phyloP scores from a whole-genome alignment of 495 filamentous ascomycete species.

The Chaetomium cochliodes region DNA sequence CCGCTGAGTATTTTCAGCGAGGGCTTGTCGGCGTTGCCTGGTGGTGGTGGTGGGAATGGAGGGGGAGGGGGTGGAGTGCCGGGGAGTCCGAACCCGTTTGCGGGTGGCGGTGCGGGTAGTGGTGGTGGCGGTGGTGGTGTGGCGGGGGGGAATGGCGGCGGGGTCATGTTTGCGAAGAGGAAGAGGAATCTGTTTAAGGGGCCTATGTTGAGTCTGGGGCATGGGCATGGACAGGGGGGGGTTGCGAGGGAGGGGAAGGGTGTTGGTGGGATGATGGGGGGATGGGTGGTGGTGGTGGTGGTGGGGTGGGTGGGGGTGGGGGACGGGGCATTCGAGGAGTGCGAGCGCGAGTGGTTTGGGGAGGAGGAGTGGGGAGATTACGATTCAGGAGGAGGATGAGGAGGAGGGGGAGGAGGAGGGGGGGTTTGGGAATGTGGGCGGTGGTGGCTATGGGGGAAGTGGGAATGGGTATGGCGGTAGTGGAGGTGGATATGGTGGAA shows the following conservation, averaged over 20 bases:
- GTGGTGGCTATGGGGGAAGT: neutral
- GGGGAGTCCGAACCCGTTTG: conserved; percentile 47
- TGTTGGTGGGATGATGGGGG: conserved; percentile 32
- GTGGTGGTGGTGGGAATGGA: conserved; percentile 15
- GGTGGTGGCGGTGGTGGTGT: conserved; percentile 13
- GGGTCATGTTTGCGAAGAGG: conserved; percentile 83
- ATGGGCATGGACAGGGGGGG: conserved; percentile 16
- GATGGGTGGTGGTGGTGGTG: conserved; percentile 18
- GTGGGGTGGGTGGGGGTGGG: conserved; percentile 25
- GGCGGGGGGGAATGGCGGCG: conserved; percentile 36
- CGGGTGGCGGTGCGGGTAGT: conserved; percentile 17
- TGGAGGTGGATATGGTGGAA: conserved; percentile 19
- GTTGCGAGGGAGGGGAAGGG: conserved; percentile 20
- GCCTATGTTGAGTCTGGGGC: conserved; percentile 57
- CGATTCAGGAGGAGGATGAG: conserved; percentile 85
- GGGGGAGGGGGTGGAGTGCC: conserved; percentile 28
- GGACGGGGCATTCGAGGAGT: conserved; percentile 43
- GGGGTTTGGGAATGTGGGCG: conserved; percentile 17
- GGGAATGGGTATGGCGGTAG: neutral
- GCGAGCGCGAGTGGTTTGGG: conserved; percentile 54
- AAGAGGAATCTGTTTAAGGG: conserved; percentile 90
- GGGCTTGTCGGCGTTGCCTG: conserved; percentile 32
- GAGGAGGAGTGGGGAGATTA: conserved; percentile 61
- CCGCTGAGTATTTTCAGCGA: conserved; percentile 55
- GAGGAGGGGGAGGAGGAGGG: conserved; percentile 52